Evolutionary conservation across 2,329 filamentous ascomycete species (phyloP), one percentile per base, ranked within the genome.

Genomic region (Aspergillus viridinutans): DNA sequence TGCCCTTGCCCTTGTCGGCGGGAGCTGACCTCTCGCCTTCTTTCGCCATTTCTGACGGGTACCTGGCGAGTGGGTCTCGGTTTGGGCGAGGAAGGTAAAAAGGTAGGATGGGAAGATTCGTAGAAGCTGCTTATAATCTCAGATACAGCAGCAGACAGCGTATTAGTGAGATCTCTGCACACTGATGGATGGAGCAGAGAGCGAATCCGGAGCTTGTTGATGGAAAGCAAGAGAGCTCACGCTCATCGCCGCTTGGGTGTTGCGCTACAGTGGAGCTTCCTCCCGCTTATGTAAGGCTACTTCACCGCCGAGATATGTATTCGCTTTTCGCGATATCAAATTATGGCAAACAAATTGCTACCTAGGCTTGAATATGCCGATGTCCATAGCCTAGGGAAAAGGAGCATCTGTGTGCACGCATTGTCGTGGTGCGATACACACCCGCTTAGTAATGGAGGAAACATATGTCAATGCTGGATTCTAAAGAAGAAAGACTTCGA

Each of bases 1-100:
- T 99, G 74, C 86, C 93, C 83, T 99, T 99, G 78, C 92, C 92
- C 84, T 97, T 97, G 78, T 96, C 91, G 75, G 86, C 84, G 74
- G 88, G 81, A 78, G 89, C 90, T 76, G 89, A 83, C 82, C 88
- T 84, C 79, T 96, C 90, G 80, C 88, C 90, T 78, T 95, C 91
- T 83, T 96, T 90, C 80, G 92, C 92, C 94, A 97, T 96, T 78
- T 77, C 67, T 69, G 67, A 71, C 62, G 66, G 64, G 61, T 70
- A 63, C 65, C 63, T 67, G 65, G 68, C 63, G 65, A 68, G 67
- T 61, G 64, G 60, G 62, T 65, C 62, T 61, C 58, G 50, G 54
- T 55, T 43, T 42, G 56, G 56, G 58, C 35, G 50, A 55, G 50
- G 57, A 51, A 54, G 32, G 32, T 21, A 51, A 38, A 49, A 51